Conservation (phyloP, 2,329 filamentous ascomycete species). For the Aspergillus terreus region DNA sequence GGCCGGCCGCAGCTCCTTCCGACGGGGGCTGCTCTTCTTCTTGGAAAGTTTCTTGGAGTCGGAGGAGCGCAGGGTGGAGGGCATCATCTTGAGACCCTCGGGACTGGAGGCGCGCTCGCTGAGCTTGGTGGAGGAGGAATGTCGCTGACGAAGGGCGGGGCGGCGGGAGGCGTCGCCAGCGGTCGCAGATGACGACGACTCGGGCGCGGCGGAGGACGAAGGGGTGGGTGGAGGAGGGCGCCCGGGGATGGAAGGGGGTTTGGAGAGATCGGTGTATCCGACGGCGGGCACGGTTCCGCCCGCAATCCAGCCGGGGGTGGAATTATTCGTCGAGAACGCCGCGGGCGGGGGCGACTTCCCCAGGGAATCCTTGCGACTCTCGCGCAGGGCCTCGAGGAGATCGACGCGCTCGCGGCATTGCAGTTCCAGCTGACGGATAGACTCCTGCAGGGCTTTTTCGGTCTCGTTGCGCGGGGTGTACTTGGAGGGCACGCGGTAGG, state of each 20-base stretch:
- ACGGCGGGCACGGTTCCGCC: constrained; percentile 77
- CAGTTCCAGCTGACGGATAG: constrained; percentile 74
- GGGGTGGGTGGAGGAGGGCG: constrained; percentile 14
- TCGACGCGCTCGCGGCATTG: constrained; percentile 94
- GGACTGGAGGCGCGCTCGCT: constrained; percentile 57
- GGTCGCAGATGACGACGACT: constrained; percentile 5
- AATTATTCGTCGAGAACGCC: constrained; percentile 15
- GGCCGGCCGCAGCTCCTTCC: constrained; percentile 48
- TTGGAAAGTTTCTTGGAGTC: constrained; percentile 46
- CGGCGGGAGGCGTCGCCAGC: constrained; percentile 5
- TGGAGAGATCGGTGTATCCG: constrained; percentile 76
- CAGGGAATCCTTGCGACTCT: constrained; percentile 54
- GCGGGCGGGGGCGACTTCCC: constrained; percentile 22
- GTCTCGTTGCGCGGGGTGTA: constrained; percentile 74
- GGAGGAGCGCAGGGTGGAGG: constrained; percentile 51
- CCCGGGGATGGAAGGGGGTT: constrained; percentile 59
- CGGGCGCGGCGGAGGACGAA: constrained; percentile 1
- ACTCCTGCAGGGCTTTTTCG: constrained; percentile 77
- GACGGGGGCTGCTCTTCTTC: constrained; percentile 36
- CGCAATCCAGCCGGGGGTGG: constrained; percentile 63
- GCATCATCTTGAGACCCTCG: constrained; percentile 57
- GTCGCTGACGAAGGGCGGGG: constrained; percentile 23
- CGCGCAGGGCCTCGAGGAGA: constrained; percentile 73
- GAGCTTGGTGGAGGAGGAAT: constrained; percentile 35
- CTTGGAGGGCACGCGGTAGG: constrained; percentile 66